phyloP scores from a whole-genome alignment of 2,329 filamentous ascomycete genomes.

The Fusarium floridanum region DNA sequence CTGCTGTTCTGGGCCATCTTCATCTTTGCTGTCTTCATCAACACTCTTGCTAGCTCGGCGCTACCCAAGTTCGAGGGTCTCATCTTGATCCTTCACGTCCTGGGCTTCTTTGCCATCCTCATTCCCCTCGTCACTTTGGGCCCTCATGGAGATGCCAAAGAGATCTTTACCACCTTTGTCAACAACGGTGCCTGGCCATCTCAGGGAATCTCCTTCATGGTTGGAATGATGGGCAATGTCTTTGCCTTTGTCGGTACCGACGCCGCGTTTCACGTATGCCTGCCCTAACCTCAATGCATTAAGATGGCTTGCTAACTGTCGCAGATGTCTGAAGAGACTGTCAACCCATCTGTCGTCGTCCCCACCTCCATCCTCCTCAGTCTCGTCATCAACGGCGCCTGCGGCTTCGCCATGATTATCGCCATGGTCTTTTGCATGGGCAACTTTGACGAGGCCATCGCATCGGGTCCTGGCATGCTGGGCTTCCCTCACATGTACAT shows the following conservation, averaged over 20 bases:
- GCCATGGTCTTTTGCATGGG: constrained; percentile 67
- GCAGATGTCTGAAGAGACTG: constrained; percentile 61
- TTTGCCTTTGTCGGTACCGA: constrained; percentile 51
- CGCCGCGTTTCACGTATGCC: constrained; percentile 48
- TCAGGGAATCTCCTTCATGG: constrained; percentile 59
- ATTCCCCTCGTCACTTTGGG: constrained; percentile 50
- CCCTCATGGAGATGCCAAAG: constrained; percentile 47
- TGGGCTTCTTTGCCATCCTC: constrained; percentile 51
- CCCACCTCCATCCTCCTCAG: constrained; percentile 64
- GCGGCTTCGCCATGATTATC: constrained; percentile 69
- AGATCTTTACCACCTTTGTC: constrained; percentile 60
- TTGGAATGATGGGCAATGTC: constrained; percentile 59
- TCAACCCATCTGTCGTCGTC: constrained; percentile 62
- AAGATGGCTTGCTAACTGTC: neutral
- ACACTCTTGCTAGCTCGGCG: constrained; percentile 59
- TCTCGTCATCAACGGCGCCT: constrained; percentile 62
- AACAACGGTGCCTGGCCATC: constrained; percentile 60
- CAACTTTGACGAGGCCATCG: constrained; percentile 59
- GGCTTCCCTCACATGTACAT: constrained; percentile 70
- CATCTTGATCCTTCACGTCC: constrained; percentile 62
- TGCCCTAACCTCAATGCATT: fast-evolving
- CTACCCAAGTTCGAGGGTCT: constrained; percentile 65
- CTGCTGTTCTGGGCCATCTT: constrained; percentile 63
- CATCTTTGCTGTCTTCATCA: constrained; percentile 61
- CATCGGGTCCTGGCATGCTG: constrained; percentile 56